Evolutionary conservation across 345 rosid genomes (phyloP), one percentile per base, ranked within the genome.

Genomic region (Isatis tinctoria): DNA sequence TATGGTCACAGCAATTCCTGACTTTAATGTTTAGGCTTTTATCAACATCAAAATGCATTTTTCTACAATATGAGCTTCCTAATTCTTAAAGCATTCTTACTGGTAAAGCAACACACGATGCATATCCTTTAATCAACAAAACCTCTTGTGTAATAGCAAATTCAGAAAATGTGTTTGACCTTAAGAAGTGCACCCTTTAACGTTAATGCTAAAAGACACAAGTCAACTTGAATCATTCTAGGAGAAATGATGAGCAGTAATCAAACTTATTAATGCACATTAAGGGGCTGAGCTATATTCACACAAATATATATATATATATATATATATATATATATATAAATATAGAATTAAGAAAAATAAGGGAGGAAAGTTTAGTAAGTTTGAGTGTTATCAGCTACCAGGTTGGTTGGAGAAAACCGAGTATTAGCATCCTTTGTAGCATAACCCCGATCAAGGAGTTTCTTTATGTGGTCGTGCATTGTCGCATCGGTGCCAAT

Each of bases 401-500:
- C 98, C 78, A 94, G 93, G 82, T 81, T 88, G 40, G 98, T 94
- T 32, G 98, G 98, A 9, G 88, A 86, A 85, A 94, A 91, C 33
- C 90, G 92, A 36, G 89, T 90, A 73, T 86, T 91, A 72, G 88
- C 71, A 75, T 94, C 96, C 84, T 94, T 94, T 68, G 92, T 92
- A 43, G 87, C 98, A 83, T 94, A 94, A 77, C 83, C 91, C 62
- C 97, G 86, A 87, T 94, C 98, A 49, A 91, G 96, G 75, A 94
- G 85, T 89, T 94, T 94, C 79, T 94, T 87, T 54, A 94, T 94
- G 83, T 94, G 99, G 73, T 94, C 99, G 62, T 94, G 99, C 99
- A 94, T 94, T 27, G 99, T 94, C 73, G 99, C 99, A 81, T 92
- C 99, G 0, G 97, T 94, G 56, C 99, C 99, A 82, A 94, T 94